phyloP scores from a whole-genome alignment of 768 basidiomycete species.

The Leucocoprinus leucothites region DNA sequence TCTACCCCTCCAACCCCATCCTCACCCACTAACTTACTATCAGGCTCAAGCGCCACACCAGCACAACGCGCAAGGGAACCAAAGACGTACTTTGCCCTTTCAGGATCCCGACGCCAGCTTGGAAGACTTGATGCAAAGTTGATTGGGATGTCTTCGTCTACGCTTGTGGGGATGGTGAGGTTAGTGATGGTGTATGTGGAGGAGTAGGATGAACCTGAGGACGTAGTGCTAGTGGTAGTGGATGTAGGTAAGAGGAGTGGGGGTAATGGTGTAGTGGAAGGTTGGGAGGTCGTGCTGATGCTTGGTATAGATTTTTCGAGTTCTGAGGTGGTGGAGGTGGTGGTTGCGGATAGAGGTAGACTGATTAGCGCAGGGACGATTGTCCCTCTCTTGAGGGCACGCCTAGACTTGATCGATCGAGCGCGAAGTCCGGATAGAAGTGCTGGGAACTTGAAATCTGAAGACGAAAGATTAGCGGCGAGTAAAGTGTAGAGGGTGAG shows the following conservation, averaged over 20 bases:
- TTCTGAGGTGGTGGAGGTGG: background rate
- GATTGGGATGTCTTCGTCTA: background rate
- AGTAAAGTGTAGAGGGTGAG: background rate
- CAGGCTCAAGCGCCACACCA: background rate
- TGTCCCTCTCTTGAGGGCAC: background rate
- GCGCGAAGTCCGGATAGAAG: background rate
- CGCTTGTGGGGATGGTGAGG: background rate
- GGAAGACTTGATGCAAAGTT: background rate
- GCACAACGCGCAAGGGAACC: background rate
- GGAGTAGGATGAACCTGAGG: background rate
- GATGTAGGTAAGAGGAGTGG: background rate
- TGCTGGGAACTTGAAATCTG: constrained; percentile 2
- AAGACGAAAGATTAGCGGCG: background rate
- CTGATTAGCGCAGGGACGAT: background rate
- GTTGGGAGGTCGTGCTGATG: background rate
- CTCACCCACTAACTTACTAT: background rate
- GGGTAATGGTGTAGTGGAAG: background rate
- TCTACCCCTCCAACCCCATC: background rate
- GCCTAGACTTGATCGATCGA: background rate
- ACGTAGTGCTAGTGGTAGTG: background rate
- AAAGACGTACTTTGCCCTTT: background rate
- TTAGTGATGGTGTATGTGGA: background rate
- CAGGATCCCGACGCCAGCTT: constrained; percentile 4
- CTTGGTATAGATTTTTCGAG: background rate
- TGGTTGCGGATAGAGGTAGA: background rate